Evolutionary conservation across 2,329 filamentous ascomycete species (phyloP).

Genomic region (Alternaria dauci): DNA sequence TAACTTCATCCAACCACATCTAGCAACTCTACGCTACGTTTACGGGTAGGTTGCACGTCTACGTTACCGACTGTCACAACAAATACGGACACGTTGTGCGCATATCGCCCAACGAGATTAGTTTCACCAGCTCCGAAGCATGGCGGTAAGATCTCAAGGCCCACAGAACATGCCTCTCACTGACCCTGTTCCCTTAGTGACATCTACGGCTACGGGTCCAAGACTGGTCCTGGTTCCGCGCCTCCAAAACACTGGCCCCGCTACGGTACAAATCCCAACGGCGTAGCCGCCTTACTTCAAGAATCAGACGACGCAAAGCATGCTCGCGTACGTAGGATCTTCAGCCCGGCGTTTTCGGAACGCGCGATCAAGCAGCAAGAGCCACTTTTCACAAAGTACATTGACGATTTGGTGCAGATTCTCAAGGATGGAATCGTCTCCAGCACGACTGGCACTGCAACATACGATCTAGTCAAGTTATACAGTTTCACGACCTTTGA

Average conservation of each 20-base stretch:
- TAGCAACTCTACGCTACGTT: not conserved
- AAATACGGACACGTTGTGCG: constrained; percentile 43
- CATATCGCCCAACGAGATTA: constrained; percentile 28
- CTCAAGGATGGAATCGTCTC: constrained; percentile 27
- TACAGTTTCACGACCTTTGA: constrained; percentile 23
- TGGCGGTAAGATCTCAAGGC: constrained; percentile 4
- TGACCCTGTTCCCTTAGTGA: constrained; percentile 9
- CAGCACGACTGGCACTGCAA: constrained; percentile 16
- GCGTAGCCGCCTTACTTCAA: not conserved
- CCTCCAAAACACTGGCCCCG: constrained; percentile 3
- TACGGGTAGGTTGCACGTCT: not conserved
- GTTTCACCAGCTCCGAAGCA: constrained; percentile 21
- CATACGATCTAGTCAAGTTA: constrained; percentile 38
- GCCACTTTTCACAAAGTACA: not conserved
- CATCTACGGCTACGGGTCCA: constrained; percentile 29
- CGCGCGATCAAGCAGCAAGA: not conserved
- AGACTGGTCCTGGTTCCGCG: constrained; percentile 8
- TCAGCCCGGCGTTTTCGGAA: not conserved
- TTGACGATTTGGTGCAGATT: not conserved
- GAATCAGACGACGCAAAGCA: not conserved
- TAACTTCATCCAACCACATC: fast-evolving
- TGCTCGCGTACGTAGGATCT: not conserved
- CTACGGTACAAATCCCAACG: not conserved
- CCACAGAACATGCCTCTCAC: not conserved
- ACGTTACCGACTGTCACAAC: constrained; percentile 11